Base-by-base conservation (phyloP, 148 eudicot species). In the Vaccinium vitisidaea region DNA sequence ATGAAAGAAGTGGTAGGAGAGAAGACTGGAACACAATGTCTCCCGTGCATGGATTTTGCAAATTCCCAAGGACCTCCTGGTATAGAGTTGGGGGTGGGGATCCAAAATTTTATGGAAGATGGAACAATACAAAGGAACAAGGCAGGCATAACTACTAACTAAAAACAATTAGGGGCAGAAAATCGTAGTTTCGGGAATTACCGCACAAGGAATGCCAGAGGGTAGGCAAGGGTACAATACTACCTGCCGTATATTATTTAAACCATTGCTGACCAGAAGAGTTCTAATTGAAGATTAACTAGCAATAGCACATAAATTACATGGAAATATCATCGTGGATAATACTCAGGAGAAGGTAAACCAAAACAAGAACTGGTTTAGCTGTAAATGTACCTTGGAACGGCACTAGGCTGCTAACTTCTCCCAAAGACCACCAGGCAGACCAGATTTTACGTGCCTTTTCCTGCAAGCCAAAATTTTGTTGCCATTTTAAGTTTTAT, bases 401-500 rank as follows among this genome's bases (percentile, higher is more conserved):
- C 27, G 43, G 49, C 82, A 77, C 80, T 81, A 83, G 58, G 82
- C 80, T 83, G 87, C 80, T 73, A 85, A 50, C 82, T 86, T 80
- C 55, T 82, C 82, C 56, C 70, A 48, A 76, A 80, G 84, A 39
- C 82, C 79, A 21, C 63, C 81, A 39, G 83, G 82, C 46, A 53
- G 76, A 54, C n/a, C 54, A 70, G 86, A 79, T 23, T 79, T 79
- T 74, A 79, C 90, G 56, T 78, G 75, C 82, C 83, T 87, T 85
- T 85, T 89, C 90, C 93, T 91, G 91, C 74, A 83, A 86, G 58
- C 75, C 74, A 75, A 70, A 82, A 39, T 30, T 46, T 15, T 46
- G 83, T 55, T 15, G 58, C 74, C 85, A 65, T 48, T 30, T 81
- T 56, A 71, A 18, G 52, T 77, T 78, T 55, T 54, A 59, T 49